A percentile compares a stretch with the other conserved stretches of the same genome.
phyloP scores from a whole-genome alignment of 2,329 filamentous ascomycete genomes.

The Ophioceras dolichostomum region DNA sequence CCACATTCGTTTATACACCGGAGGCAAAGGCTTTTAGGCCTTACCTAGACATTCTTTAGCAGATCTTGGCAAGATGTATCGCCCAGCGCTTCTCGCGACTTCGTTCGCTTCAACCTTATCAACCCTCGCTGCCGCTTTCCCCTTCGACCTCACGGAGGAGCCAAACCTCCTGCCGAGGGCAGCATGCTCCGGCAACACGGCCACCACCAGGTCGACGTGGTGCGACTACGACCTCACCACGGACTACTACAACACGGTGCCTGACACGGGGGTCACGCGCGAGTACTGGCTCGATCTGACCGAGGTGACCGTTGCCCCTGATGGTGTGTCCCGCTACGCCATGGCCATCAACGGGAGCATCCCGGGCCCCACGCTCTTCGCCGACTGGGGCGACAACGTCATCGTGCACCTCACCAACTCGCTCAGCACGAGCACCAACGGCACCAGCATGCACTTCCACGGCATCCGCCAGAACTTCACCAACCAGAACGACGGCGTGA shows the following conservation, averaged over 20 bases:
- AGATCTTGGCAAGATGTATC: not conserved
- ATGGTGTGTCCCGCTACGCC: constrained; percentile 27
- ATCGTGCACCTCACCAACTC: constrained; percentile 20
- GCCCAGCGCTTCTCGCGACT: not conserved
- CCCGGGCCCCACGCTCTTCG: constrained; percentile 17
- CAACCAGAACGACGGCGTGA: constrained; percentile 26
- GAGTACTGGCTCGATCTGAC: constrained; percentile 34
- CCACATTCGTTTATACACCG: not conserved
- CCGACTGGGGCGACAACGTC: constrained; percentile 24
- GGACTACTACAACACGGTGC: constrained; percentile 26
- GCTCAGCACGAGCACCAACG: constrained; percentile 30
- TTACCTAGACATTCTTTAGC: not conserved
- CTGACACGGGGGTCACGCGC: constrained; percentile 34
- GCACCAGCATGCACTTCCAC: constrained; percentile 52
- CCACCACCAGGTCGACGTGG: constrained; percentile 17
- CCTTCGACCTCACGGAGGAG: not conserved
- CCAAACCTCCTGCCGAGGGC: not conserved
- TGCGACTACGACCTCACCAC: constrained; percentile 35
- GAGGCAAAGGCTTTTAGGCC: no score
- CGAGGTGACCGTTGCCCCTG: constrained; percentile 26
- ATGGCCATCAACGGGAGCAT: constrained; percentile 22
- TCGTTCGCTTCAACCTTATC: not conserved
- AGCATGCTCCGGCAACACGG: constrained; percentile 1
- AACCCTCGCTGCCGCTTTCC: not conserved
- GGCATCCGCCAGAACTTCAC: constrained; percentile 44